Conservation (phyloP, 768 basidiomycete genomes). For the Russula emetica region DNA sequence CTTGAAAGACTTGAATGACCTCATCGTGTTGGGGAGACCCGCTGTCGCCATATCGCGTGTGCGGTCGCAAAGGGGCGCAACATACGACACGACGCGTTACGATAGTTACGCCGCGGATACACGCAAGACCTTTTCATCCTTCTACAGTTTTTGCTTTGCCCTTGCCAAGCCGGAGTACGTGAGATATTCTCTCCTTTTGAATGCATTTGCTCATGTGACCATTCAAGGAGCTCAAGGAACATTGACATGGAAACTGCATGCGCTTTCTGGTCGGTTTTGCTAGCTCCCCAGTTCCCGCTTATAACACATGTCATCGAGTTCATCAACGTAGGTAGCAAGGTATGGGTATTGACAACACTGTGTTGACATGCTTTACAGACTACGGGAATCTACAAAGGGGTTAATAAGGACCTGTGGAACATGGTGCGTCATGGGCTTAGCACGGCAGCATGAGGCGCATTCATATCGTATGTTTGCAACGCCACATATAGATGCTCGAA, state of each 20-base stretch:
- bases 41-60: constrained; percentile 27
- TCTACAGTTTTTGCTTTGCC: constrained; percentile 69
- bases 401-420: constrained; percentile 81
- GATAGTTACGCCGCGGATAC: constrained; percentile 46
- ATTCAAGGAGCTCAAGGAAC: constrained; percentile 59
- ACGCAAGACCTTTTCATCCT: constrained; percentile 51
- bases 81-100: constrained; percentile 55
- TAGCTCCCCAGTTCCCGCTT: constrained; percentile 63
- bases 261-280: constrained; percentile 72
- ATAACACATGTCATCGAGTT: constrained; percentile 62
- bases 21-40: constrained; percentile 51
- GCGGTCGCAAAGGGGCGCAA: constrained; percentile 42
- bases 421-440: constrained; percentile 51
- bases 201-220: not conserved
- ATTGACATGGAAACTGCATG: constrained; percentile 80
- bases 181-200: not conserved
- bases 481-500: constrained; percentile 56
- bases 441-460: not conserved
- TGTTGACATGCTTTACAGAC: constrained; percentile 33
- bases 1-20: constrained; percentile 56
- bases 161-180: constrained; percentile 71
- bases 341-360: not conserved
- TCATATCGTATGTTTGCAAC: not conserved
- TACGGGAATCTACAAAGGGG: constrained; percentile 61
- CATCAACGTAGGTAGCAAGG: constrained; percentile 47